Evolutionary conservation across 257 asterid species (phyloP).

Genomic region (Ballota nigra): DNA sequence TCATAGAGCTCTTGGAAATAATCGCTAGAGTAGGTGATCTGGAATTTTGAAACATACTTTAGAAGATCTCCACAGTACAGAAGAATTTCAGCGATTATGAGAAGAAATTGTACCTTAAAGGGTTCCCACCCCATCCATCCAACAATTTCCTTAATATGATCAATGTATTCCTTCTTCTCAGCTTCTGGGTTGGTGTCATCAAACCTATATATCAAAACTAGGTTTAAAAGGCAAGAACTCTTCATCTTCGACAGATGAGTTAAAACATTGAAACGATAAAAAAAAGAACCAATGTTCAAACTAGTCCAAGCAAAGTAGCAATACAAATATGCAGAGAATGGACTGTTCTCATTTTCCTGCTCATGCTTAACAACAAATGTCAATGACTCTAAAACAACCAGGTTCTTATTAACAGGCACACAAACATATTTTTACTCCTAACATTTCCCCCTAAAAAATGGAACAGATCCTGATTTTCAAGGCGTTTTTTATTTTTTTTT

Average conservation of each 20-base stretch:
- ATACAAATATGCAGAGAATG: background rate
- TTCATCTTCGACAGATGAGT: background rate
- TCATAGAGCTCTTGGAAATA: slow-evolving; percentile 90
- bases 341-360: background rate
- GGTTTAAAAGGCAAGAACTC: slow-evolving; percentile 9
- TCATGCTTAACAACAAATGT: background rate
- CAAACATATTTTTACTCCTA: background rate
- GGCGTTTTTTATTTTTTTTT: background rate
- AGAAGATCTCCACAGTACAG: slow-evolving; percentile 8
- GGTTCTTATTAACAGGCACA: background rate
- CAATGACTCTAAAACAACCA: background rate
- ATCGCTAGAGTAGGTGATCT: slow-evolving; percentile 93
- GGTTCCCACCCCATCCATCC: slow-evolving; percentile 99
- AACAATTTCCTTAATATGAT: slow-evolving; percentile 89
- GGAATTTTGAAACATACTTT: slow-evolving; percentile 21
- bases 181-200: slow-evolving; percentile 99
- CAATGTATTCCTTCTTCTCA: slow-evolving; percentile 89
- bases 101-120: slow-evolving; percentile 55
- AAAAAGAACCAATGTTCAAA: background rate
- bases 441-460: background rate
- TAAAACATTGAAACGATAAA: background rate
- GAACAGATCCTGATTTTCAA: background rate
- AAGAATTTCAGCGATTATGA: background rate
- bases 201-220: slow-evolving; percentile 42
- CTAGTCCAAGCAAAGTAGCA: background rate